Conservation (phyloP, 805 yeast species). For the Wickerhamomyces silvicola region DNA sequence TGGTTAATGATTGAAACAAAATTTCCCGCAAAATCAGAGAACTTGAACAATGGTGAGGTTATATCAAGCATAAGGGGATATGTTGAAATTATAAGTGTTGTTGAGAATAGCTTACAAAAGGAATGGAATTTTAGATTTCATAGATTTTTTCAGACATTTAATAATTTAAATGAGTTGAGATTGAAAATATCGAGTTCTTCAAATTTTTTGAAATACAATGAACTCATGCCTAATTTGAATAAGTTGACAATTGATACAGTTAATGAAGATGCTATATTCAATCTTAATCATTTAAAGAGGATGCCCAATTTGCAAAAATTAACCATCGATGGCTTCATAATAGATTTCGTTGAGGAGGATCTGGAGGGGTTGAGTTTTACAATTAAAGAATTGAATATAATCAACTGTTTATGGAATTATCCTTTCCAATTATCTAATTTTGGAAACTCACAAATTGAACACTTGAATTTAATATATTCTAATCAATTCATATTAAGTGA, state of each 20-base stretch:
- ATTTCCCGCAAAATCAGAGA: no score
- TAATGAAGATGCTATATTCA: slow-evolving; percentile 27
- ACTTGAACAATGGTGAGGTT: slow-evolving; percentile 5
- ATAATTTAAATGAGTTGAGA: slow-evolving; percentile 18
- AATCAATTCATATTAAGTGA: slow-evolving; percentile 30
- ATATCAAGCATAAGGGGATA: slow-evolving; percentile 4
- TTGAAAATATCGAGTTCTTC: slow-evolving; percentile 25
- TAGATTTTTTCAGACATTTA: slow-evolving; percentile 16
- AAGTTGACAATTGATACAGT: slow-evolving; percentile 18
- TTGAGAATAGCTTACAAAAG: slow-evolving; percentile 23
- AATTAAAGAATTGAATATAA: slow-evolving; percentile 26
- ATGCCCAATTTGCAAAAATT: slow-evolving; percentile 30
- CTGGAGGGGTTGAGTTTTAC: slow-evolving; percentile 13
- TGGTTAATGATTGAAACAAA: slow-evolving; percentile 10
- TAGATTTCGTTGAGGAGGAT: slow-evolving; percentile 34
- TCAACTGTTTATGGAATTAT: slow-evolving; percentile 51
- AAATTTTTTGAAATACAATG: slow-evolving; percentile 29
- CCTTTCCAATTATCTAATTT: slow-evolving; percentile 39
- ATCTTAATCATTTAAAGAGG: slow-evolving; percentile 35
- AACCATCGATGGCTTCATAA: slow-evolving; percentile 33
- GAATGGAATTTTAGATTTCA: slow-evolving; percentile 31
- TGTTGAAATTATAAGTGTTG: slow-evolving; percentile 23
- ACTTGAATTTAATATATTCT: slow-evolving; percentile 22
- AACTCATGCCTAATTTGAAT: slow-evolving; percentile 6
- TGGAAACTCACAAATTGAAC: slow-evolving; percentile 19